These are phyloP conservation scores for Yarrowia porcina DNA, from an alignment of 805 yeast genomes.

Conservation along the genomic window DNA sequence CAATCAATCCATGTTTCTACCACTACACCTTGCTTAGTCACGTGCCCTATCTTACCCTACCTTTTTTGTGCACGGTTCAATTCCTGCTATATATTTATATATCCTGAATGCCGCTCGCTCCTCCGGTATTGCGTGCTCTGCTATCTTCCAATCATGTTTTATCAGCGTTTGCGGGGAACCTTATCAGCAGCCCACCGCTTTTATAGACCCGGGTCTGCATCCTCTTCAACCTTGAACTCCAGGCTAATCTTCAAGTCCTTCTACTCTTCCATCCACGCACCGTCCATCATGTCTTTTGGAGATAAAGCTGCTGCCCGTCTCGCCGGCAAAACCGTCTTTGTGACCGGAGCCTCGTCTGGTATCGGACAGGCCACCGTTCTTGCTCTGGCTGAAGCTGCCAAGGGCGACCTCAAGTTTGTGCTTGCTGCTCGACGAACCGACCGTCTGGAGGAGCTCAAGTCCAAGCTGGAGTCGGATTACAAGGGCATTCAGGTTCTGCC, in stretches of 20 bases:
- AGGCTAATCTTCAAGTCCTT: not conserved
- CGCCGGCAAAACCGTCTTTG: slow-evolving; percentile 71
- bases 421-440: slow-evolving; percentile 77
- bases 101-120: no score
- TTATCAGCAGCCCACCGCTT: not conserved
- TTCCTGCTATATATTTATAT: no score
- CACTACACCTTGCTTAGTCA: no score
- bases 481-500: slow-evolving; percentile 48
- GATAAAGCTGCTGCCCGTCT: slow-evolving; percentile 73
- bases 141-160: slow-evolving; percentile 23
- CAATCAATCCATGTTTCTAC: no score
- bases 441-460: slow-evolving; percentile 50
- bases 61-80: not conserved
- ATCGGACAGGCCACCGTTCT: slow-evolving; percentile 90
- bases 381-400: slow-evolving; percentile 75
- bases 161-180: slow-evolving; percentile 23
- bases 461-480: slow-evolving; percentile 47
- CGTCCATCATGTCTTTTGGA: slow-evolving; percentile 50
- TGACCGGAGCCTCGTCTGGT: slow-evolving; percentile 97
- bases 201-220: not conserved
- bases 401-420: slow-evolving; percentile 66
- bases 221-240: no score
- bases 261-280: not conserved
- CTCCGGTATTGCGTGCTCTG: slow-evolving; percentile 20
- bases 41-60: not conserved